Evolutionary conservation across 2,329 filamentous ascomycete genomes (phyloP).

Genomic region (Onygenales sp.): DNA sequence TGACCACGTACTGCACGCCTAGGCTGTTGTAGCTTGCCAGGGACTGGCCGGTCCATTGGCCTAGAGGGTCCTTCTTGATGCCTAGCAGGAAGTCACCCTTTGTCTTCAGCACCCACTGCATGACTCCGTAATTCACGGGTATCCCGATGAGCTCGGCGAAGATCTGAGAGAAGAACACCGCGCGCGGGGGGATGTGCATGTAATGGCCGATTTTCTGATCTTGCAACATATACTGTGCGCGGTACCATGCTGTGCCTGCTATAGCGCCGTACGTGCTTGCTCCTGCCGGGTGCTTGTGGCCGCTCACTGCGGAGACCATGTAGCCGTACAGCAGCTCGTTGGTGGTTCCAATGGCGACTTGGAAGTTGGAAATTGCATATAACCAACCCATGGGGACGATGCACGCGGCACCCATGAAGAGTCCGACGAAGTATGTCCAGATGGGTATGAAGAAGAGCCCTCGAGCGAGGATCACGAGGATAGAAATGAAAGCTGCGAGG

Average conservation of each 20-base stretch:
- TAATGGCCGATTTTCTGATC: slow-evolving; percentile 58
- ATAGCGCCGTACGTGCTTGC: slow-evolving; percentile 50
- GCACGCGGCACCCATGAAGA: slow-evolving; percentile 45
- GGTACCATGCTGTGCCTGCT: slow-evolving; percentile 53
- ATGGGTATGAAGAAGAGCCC: slow-evolving; percentile 49
- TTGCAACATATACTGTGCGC: slow-evolving; percentile 49
- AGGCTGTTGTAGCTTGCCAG: slow-evolving; percentile 44
- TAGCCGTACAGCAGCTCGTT: slow-evolving; percentile 53
- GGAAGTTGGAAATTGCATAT: slow-evolving; percentile 50
- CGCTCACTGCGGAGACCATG: slow-evolving; percentile 45
- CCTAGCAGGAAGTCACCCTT: slow-evolving; percentile 49
- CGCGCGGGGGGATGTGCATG: slow-evolving; percentile 51
- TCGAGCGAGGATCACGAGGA: slow-evolving; percentile 43
- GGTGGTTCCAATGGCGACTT: slow-evolving; percentile 46
- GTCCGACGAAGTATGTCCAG: slow-evolving; percentile 51
- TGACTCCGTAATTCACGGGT: slow-evolving; percentile 52
- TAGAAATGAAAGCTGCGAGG: slow-evolving; percentile 36
- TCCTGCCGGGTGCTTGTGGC: slow-evolving; percentile 48
- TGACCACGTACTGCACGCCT: slow-evolving; percentile 51
- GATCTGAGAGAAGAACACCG: slow-evolving; percentile 53
- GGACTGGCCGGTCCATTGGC: slow-evolving; percentile 53
- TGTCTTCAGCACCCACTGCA: slow-evolving; percentile 50
- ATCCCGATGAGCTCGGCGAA: slow-evolving; percentile 51
- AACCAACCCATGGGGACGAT: slow-evolving; percentile 51
- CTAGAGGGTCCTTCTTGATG: slow-evolving; percentile 41